A percentile compares a stretch with the other conserved stretches of the same genome.
Conservation (phyloP, 169 alveolate species). For the Plasmodium yoelii region DNA sequence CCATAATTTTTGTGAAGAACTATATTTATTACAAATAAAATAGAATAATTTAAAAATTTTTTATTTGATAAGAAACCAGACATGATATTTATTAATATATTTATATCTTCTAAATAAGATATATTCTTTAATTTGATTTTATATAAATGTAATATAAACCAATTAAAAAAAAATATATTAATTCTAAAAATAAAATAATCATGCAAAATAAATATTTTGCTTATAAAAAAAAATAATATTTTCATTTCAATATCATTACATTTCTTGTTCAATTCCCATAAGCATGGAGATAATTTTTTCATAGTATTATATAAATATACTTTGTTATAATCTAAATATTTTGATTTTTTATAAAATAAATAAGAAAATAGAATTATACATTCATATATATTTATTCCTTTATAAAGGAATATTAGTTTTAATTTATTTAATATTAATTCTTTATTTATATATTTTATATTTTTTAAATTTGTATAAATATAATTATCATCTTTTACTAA, state of each 20-base stretch:
- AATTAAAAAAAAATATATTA: conserved; percentile 35
- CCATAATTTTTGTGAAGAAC: conserved; percentile 36
- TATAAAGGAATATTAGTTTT: conserved; percentile 15
- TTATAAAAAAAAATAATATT: conserved; percentile 19
- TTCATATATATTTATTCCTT: conserved; percentile 49
- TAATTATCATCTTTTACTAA: conserved; percentile 25
- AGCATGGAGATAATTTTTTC: conserved; percentile 44
- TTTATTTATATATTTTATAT: conserved; percentile 17
- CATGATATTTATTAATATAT: conserved; percentile 28
- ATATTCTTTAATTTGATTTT: conserved; percentile 49
- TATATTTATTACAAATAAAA: conserved; percentile 34
- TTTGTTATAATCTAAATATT: conserved; percentile 45
- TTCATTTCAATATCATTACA: conserved; percentile 50
- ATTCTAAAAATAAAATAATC: conserved; percentile 54
- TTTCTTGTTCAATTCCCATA: conserved; percentile 24
- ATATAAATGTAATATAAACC: conserved; percentile 51
- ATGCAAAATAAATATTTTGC: conserved; percentile 27
- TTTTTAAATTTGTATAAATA: conserved; percentile 19
- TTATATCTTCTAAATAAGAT: conserved; percentile 36
- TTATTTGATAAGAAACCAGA: conserved; percentile 36
- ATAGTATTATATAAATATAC: conserved; percentile 49
- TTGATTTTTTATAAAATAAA: conserved; percentile 52
- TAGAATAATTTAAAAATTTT: conserved; percentile 43
- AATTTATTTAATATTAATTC: conserved; percentile 4
- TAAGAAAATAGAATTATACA: conserved; percentile 31